These are phyloP conservation scores for Hyphopichia fennica DNA, from an alignment of 1,139 yeast genomes.

Conservation along the genomic window DNA sequence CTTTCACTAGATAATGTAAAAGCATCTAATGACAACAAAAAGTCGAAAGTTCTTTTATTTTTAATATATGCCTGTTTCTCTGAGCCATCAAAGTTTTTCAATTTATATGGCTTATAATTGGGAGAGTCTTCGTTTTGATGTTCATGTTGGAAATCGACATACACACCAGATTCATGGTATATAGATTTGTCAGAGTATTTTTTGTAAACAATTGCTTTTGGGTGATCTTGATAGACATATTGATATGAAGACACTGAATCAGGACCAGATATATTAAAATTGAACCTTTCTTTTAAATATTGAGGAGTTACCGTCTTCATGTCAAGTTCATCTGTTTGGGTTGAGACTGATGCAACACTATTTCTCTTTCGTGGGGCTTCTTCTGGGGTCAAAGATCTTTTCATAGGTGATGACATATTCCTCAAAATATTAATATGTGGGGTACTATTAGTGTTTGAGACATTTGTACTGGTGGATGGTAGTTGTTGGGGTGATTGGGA, in stretches of 20 bases:
- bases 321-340: neutral
- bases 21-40: slow-evolving; percentile 28
- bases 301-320: slow-evolving; percentile 17
- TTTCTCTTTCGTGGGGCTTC: neutral
- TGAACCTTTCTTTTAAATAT: slow-evolving; percentile 22
- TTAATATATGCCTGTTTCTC: slow-evolving; percentile 15
- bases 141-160: slow-evolving; percentile 15
- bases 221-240: slow-evolving; percentile 28
- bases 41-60: slow-evolving; percentile 16
- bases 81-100: slow-evolving; percentile 12
- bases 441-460: neutral
- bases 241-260: slow-evolving; percentile 20
- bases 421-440: neutral
- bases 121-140: slow-evolving; percentile 3
- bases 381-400: neutral
- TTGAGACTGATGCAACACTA: neutral
- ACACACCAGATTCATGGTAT: slow-evolving; percentile 32
- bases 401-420: neutral
- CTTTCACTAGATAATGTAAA: slow-evolving; percentile 30
- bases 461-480: neutral
- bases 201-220: slow-evolving; percentile 23
- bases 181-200: slow-evolving; percentile 20
- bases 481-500: neutral
- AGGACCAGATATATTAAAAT: slow-evolving; percentile 24
- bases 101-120: slow-evolving; percentile 10